Conservation (phyloP, 2,329 filamentous ascomycete genomes). For the Cordyceps fumosorosea region DNA sequence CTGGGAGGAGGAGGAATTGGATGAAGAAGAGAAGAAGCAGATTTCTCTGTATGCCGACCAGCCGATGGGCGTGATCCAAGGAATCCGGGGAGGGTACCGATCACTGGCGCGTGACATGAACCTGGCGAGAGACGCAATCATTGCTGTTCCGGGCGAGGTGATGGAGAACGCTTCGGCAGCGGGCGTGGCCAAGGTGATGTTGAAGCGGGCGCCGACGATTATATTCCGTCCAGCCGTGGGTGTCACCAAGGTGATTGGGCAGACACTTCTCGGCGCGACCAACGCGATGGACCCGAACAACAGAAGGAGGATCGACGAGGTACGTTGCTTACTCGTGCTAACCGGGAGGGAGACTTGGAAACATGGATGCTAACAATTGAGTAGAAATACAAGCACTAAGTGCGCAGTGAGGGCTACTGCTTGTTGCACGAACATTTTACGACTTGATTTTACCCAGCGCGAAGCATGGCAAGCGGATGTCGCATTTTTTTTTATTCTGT, state of each 20-base stretch:
- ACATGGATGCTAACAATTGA: background rate
- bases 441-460: background rate
- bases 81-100: conserved; percentile 73
- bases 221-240: conserved; percentile 87
- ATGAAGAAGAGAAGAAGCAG: conserved; percentile 66
- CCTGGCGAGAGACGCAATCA: conserved; percentile 81
- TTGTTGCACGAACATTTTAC: background rate
- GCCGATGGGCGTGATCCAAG: conserved; percentile 80
- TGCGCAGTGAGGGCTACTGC: background rate
- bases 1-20: conserved; percentile 55
- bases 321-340: conserved; percentile 40
- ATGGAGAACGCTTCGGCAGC: conserved; percentile 79
- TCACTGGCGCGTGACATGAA: conserved; percentile 84
- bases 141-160: conserved; percentile 86
- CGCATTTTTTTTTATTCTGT: background rate
- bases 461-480: background rate
- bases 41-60: conserved; percentile 93
- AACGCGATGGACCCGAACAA: conserved; percentile 85
- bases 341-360: too few relatives aligned
- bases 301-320: conserved; percentile 76
- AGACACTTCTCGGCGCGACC: conserved; percentile 84
- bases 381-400: conserved; percentile 15
- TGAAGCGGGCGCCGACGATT: conserved; percentile 82
- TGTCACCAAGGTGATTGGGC: conserved; percentile 78
- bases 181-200: conserved; percentile 71